phyloP scores from a whole-genome alignment of 2,329 filamentous ascomycete species.

The Pseudocercospora pini-densiflorae region DNA sequence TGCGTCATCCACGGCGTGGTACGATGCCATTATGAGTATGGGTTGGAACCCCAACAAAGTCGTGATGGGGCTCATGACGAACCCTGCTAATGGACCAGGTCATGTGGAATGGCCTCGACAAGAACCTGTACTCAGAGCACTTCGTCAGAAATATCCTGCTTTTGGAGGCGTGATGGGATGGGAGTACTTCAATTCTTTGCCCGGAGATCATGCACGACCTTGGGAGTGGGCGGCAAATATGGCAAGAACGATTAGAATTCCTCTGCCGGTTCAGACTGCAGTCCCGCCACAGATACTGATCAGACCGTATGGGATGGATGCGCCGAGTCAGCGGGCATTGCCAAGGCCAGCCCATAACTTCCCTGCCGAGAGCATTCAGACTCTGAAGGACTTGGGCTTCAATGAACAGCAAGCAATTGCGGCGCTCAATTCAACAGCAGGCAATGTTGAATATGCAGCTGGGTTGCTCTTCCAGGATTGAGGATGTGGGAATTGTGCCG shows the following conservation, averaged over 20 bases:
- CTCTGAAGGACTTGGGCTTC: conserved; percentile 53
- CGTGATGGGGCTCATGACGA: conserved; percentile 81
- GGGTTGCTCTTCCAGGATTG: conserved; percentile 51
- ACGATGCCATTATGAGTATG: conserved; percentile 58
- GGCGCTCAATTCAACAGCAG: conserved; percentile 54
- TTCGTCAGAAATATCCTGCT: conserved; percentile 64
- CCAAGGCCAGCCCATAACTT: conserved; percentile 43
- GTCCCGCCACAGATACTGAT: conserved; percentile 35
- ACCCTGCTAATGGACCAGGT: conserved; percentile 67
- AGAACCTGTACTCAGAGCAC: conserved; percentile 59
- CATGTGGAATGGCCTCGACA: conserved; percentile 63
- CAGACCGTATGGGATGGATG: conserved; percentile 34
- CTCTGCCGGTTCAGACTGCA: conserved; percentile 31
- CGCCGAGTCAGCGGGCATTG: conserved; percentile 31
- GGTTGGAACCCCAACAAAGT: conserved; percentile 77
- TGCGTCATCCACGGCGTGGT: conserved; percentile 57
- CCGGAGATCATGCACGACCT: conserved; percentile 64
- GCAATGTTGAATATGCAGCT: conserved; percentile 55
- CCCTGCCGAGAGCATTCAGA: conserved; percentile 48
- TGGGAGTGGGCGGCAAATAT: conserved; percentile 81
- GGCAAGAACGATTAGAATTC: conserved; percentile 50
- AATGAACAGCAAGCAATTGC: conserved; percentile 51
- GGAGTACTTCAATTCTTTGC: conserved; percentile 89
- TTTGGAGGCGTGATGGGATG: conserved; percentile 94
- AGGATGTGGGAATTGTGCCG: conserved; percentile 8